These are phyloP conservation scores for Trichoderma oligosporum DNA, from an alignment of 2,329 filamentous ascomycete species.

Conservation along the genomic window DNA sequence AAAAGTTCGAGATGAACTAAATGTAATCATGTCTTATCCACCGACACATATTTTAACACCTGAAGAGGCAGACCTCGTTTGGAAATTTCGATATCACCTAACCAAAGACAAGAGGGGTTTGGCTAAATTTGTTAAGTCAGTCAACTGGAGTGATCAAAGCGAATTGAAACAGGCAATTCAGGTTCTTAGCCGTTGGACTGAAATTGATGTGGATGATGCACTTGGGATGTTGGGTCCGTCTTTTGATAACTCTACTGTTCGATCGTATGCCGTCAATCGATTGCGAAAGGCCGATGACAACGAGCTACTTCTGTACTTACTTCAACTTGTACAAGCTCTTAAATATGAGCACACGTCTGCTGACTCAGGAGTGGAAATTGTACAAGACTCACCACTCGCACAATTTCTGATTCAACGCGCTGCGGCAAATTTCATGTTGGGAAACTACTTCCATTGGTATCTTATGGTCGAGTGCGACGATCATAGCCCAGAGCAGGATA, in stretches of 20 bases:
- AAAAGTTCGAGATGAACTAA: conserved; percentile 90
- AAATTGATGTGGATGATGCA: conserved; percentile 95
- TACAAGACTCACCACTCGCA: conserved; percentile 78
- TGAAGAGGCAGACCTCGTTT: conserved; percentile 92
- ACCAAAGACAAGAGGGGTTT: conserved; percentile 87
- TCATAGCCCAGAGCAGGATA: conserved; percentile 67
- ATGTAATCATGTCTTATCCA: conserved; percentile 85
- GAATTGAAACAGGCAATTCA: conserved; percentile 88
- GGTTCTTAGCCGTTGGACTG: conserved; percentile 87
- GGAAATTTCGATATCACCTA: conserved; percentile 95
- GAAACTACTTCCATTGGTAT: conserved; percentile 97
- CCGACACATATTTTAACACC: conserved; percentile 83
- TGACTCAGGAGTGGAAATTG: conserved; percentile 52
- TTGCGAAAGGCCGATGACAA: conserved; percentile 89
- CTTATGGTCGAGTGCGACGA: conserved; percentile 97
- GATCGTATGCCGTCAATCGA: conserved; percentile 89
- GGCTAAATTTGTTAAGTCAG: conserved; percentile 97
- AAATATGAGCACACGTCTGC: conserved; percentile 82
- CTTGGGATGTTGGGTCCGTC: conserved; percentile 89
- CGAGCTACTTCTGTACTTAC: conserved; percentile 82
- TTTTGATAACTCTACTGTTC: conserved; percentile 82
- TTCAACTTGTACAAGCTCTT: conserved; percentile 92
- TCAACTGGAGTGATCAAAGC: conserved; percentile 82
- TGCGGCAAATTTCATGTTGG: conserved; percentile 80
- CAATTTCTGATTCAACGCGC: conserved; percentile 86